Base-by-base conservation (phyloP, 2,329 filamentous ascomycete genomes). In the Biscogniauxia marginata region DNA sequence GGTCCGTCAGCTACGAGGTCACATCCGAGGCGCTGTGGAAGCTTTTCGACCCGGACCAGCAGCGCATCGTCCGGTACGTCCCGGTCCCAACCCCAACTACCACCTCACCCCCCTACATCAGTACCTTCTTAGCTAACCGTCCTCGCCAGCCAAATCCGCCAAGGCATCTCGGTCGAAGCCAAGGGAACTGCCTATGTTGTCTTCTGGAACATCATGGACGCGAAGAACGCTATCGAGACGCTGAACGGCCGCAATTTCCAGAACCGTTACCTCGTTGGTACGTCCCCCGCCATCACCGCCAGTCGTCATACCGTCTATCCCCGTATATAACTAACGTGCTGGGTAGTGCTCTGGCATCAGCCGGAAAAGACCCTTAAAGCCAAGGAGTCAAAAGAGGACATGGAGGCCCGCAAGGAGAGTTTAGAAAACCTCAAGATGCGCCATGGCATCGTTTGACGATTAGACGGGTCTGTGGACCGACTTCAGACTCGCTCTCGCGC, bases 191-290 rank as follows among this genome's bases (percentile, higher is more conserved):
- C 93, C 66, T 99, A 96, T 77, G 95, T 99, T 68, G 95, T 99
- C 77, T 99, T 97, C 83, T 95, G 98, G 78, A 95, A 99, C 84
- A 93, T 98, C 67, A 90, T 95, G 84, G 95, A 99, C 83, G 93
- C 95, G 66, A 99, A 99, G 81, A 88, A 92, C 78, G 95, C 95
- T 72, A 98, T 95, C 83, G 95, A 99, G 82, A 97, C 98, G 82
- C 84, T 99, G 75, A 99, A 99, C 82, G 95, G 95, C 74, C 99
- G 96, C 87, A 99, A 99, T 82, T 99, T 99, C 77, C 95, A 99
- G 82, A 96, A 93, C 79, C 90, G 95, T 74, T 99, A 99, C 78
- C 90, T 99, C 69, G 95, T 99, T 71, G 92, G 91, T 96, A 85
- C 60, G 91, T 86, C 44, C 51, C 39, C 50, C 53, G 39, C 48